Percentiles rank a stretch among this genome's conserved stretches.
phyloP scores from a whole-genome alignment of 495 filamentous ascomycete species.

The Annulohypoxylon stygium region DNA sequence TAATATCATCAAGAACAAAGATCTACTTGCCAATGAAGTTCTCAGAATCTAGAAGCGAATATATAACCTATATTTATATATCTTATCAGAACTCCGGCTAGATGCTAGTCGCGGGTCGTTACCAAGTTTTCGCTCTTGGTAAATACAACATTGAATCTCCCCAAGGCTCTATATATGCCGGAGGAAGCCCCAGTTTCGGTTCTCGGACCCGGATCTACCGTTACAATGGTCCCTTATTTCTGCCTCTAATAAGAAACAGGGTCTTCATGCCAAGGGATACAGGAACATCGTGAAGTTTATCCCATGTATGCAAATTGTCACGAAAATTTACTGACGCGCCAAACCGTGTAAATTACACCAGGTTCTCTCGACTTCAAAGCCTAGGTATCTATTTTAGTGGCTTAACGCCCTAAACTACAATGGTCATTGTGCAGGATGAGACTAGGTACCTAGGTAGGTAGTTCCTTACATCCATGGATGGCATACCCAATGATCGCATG shows the following conservation, averaged over 20 bases:
- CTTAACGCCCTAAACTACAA: no score
- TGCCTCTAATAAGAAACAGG: not conserved
- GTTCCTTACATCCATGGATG: no score
- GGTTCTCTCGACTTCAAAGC: no score
- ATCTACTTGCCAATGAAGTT: not conserved
- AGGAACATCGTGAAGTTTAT: not conserved
- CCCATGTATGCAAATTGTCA: not conserved
- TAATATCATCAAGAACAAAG: not conserved
- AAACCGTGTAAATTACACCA: no score
- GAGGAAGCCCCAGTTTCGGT: constrained; percentile 6
- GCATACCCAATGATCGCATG: no score
- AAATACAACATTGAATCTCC: not conserved
- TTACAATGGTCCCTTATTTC: not conserved
- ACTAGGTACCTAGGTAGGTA: no score
- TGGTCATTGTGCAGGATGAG: no score
- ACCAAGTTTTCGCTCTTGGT: not conserved
- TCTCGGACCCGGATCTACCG: constrained; percentile 11
- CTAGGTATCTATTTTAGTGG: no score
- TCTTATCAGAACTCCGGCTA: not conserved
- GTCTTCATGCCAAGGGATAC: not conserved
- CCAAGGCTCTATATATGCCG: not conserved
- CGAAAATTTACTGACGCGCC: no score
- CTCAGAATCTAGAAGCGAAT: not conserved
- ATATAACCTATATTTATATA: not conserved
- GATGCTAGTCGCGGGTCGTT: not conserved